phyloP scores from a whole-genome alignment of 225 moss, liverwort and hornwort genomes.

The Physcomitrellopsis africana region DNA sequence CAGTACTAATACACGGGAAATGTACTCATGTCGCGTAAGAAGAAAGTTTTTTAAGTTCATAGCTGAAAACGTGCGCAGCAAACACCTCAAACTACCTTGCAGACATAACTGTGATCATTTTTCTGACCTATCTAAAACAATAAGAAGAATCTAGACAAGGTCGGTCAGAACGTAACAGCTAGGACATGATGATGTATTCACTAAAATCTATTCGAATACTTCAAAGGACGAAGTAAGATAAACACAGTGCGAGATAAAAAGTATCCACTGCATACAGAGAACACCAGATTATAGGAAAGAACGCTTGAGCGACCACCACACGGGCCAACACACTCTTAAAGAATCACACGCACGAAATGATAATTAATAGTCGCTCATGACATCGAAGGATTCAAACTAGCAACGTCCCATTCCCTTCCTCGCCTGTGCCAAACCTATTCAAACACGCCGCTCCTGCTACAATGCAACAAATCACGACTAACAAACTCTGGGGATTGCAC shows the following conservation, averaged over 20 bases:
- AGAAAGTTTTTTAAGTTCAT: too few relatives aligned
- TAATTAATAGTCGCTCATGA: not conserved
- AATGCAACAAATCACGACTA: not conserved
- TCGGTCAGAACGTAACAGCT: not conserved
- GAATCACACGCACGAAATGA: not conserved
- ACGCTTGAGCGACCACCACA: not conserved
- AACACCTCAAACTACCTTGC: not conserved
- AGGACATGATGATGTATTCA: not conserved
- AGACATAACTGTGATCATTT: not conserved
- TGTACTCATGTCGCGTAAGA: too few relatives aligned
- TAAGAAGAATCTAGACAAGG: too few relatives aligned
- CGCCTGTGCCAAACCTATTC: not conserved
- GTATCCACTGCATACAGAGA: not conserved
- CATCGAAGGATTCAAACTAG: not conserved
- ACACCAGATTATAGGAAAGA: not conserved
- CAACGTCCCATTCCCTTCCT: not conserved
- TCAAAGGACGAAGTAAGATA: not conserved
- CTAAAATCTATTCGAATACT: not conserved
- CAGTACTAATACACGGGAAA: too few relatives aligned
- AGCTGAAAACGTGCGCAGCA: not conserved
- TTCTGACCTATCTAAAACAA: too few relatives aligned
- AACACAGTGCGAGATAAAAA: not conserved
- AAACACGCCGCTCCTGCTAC: not conserved
- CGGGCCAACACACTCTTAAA: not conserved
- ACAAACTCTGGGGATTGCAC: too few relatives aligned